Evolutionary conservation across 768 basidiomycete species (phyloP).

Genomic region (Hemileccinum impolitum): DNA sequence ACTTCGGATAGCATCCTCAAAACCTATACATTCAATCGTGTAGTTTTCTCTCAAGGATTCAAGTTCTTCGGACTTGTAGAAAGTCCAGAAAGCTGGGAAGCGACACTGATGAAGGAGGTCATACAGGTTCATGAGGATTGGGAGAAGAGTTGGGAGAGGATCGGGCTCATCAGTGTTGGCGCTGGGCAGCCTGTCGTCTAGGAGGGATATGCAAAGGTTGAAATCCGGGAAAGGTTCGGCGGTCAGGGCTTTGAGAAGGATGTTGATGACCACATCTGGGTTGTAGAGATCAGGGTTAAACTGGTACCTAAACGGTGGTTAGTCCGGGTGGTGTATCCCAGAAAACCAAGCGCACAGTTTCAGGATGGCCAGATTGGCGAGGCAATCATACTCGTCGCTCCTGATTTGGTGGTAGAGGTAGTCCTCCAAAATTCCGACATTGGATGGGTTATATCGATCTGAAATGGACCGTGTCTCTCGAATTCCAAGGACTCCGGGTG

Average conservation of each 20-base stretch:
- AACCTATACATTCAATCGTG: slow-evolving; percentile 78
- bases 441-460: slow-evolving; percentile 98
- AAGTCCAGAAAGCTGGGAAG: slow-evolving; percentile 83
- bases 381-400: slow-evolving; percentile 87
- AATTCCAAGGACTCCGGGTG: background rate
- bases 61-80: slow-evolving; percentile 67
- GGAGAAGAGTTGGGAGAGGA: slow-evolving; percentile 69
- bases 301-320: slow-evolving; percentile 64
- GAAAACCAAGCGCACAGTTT: slow-evolving; percentile 61
- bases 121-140: slow-evolving; percentile 63
- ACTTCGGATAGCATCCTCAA: slow-evolving; percentile 78
- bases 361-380: slow-evolving; percentile 92
- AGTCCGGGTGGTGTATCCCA: background rate
- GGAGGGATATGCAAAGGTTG: slow-evolving; percentile 89
- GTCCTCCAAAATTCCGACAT: slow-evolving; percentile 90
- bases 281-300: slow-evolving; percentile 94
- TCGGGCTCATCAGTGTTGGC: slow-evolving; percentile 72
- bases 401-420: slow-evolving; percentile 94
- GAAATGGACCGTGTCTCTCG: slow-evolving; percentile 3
- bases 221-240: slow-evolving; percentile 89
- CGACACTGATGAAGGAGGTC: slow-evolving; percentile 77
- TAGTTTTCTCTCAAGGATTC: slow-evolving; percentile 81
- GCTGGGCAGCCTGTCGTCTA: slow-evolving; percentile 66
- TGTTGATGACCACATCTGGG: slow-evolving; percentile 89
- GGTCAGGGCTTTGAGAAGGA: slow-evolving; percentile 88